Base-by-base conservation (phyloP, 2,329 filamentous ascomycete species). In the Calonectria pseudoreteaudii region DNA sequence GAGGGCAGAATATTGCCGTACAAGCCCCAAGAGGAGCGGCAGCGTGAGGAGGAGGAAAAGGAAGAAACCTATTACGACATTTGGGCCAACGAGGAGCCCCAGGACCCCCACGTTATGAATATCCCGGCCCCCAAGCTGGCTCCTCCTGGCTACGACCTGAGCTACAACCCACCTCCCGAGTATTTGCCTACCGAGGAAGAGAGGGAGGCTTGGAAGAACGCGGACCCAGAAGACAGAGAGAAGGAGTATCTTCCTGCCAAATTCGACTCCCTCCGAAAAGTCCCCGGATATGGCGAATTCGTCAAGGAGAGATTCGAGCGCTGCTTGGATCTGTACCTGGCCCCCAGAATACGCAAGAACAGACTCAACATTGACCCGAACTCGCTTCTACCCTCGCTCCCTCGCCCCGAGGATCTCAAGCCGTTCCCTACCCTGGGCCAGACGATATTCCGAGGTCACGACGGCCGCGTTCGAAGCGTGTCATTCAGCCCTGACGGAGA, bases 261-360 rank as follows among this genome's bases (percentile, higher is more conserved):
- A 82, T 95, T 95, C 83, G 93, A 94, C 78, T 93, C 97, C 2
- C 87, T 99, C 70, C 93, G 97, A 75, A 95, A 95, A 83, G 97
- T 98, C 9, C 97, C 97, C 66, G 97, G 94, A 20, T 99, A 98
- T 83, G 94, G 94, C 66, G 91, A 90, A 69, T 95, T 98, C 78
- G 92, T 99, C 83, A 98, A 98, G 85, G 97, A 99, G 85, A 93
- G 96, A 78, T 99, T 99, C 80, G 96, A 99, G 84, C 91, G 97
- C 77, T 98, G 95, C 83, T 87, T 99, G 78, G 97, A 99, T 85
- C 90, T 99, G 23, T 99, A 99, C 84, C 90, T 99, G 73, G 97
- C 97, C 20, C 97, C 97, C 60, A 91, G 97, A 81, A 92, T 99
- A 71, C 92, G 96, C 74, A 94, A 97, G 84, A 98, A 96, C 87